Conservation (phyloP, 495 filamentous ascomycete species). For the Lophium mytilinum region DNA sequence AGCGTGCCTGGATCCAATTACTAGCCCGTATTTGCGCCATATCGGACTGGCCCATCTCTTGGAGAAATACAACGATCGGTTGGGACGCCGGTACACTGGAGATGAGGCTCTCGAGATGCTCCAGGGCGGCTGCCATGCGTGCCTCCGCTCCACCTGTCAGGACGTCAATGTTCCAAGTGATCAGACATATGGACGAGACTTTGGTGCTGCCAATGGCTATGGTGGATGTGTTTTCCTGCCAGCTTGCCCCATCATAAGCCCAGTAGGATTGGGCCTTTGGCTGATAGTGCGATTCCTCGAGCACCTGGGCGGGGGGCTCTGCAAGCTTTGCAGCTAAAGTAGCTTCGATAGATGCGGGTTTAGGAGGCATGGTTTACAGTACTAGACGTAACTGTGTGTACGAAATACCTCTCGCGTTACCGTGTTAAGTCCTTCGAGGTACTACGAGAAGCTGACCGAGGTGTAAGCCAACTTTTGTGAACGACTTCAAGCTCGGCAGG, state of each 20-base stretch:
- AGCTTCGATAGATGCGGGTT: neutral
- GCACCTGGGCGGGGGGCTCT: neutral
- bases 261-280: conserved; percentile 22
- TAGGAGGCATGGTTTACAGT: neutral
- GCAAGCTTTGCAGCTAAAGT: conserved; percentile 3
- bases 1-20: conserved; percentile 39
- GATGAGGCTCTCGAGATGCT: conserved; percentile 33
- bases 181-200: conserved; percentile 8
- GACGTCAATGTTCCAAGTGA: conserved; percentile 49
- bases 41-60: conserved; percentile 42
- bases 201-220: neutral
- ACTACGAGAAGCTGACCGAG: no score
- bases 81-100: neutral
- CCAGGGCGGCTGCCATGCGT: conserved; percentile 40
- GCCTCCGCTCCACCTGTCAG: conserved; percentile 30
- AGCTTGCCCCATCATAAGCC: conserved; percentile 3
- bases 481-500: no score
- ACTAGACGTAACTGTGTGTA: no score
- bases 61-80: conserved; percentile 41
- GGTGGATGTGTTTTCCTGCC: neutral
- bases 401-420: no score
- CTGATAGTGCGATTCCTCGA: conserved; percentile 5
- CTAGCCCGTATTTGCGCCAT: conserved; percentile 34
- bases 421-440: no score
- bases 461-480: no score